Evolutionary conservation across 2,329 filamentous ascomycete genomes (phyloP).

Genomic region (Aspergillus glaucus): DNA sequence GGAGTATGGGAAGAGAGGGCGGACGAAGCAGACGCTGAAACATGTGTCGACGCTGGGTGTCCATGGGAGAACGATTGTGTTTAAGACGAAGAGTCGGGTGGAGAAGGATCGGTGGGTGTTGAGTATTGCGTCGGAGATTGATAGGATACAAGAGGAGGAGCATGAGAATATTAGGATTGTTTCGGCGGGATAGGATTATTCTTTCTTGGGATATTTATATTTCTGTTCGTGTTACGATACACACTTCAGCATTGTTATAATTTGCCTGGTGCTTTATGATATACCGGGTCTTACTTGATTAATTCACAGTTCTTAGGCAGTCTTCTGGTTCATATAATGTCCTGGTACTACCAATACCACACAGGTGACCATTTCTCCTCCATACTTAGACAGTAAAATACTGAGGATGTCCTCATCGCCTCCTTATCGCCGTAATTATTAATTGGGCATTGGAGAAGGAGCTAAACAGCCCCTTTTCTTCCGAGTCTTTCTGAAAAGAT

Average conservation of each 20-base stretch:
- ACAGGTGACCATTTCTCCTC: too few species aligned
- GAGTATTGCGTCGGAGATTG: constrained; percentile 60
- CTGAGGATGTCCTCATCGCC: too few species aligned
- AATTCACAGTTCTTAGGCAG: too few species aligned
- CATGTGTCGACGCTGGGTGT: constrained; percentile 56
- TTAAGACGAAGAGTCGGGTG: constrained; percentile 57
- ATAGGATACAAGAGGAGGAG: constrained; percentile 45
- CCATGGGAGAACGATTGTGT: constrained; percentile 58
- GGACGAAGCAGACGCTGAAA: constrained; percentile 45
- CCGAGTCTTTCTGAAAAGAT: too few species aligned
- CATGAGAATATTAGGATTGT: constrained; percentile 47
- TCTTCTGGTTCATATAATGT: too few species aligned
- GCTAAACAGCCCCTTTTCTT: too few species aligned
- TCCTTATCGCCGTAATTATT: too few species aligned
- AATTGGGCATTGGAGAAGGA: too few species aligned
- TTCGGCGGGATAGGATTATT: constrained; percentile 8
- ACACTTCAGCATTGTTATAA: too few species aligned
- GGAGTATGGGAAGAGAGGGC: constrained; percentile 34
- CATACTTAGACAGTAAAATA: too few species aligned
- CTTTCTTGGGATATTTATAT: background rate
- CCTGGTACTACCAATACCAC: too few species aligned
- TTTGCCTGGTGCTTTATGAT: too few species aligned
- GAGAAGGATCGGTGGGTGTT: constrained; percentile 65
- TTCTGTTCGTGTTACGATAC: background rate
- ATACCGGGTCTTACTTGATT: background rate